Conservation (phyloP, 306 rosid genomes). For the Acmispon strigosus region DNA sequence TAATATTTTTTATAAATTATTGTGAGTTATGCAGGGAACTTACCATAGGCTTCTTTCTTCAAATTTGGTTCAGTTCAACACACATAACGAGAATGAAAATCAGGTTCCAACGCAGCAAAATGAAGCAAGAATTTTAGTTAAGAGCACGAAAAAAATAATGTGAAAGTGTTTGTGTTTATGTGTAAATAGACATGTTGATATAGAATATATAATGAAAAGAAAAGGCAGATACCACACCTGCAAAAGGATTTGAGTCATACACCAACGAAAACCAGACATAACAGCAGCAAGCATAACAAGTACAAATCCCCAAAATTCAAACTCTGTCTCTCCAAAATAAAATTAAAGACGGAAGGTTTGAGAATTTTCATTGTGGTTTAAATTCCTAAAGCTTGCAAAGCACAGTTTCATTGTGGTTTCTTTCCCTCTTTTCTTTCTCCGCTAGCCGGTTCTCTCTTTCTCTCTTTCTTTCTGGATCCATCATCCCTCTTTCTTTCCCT, state of each 20-base stretch:
- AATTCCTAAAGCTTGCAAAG: not conserved
- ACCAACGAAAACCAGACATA: constrained; percentile 98
- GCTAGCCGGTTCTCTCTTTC: too few species aligned
- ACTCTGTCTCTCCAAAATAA: constrained; percentile 60
- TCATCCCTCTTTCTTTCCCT: too few species aligned
- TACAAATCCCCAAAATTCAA: constrained; percentile 75
- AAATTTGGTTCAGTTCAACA: constrained; percentile 32
- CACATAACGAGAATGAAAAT: constrained; percentile 27
- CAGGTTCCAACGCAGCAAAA: constrained; percentile 41
- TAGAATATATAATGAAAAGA: not conserved
- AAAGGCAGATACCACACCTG: constrained; percentile 52
- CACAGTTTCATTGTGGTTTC: too few species aligned
- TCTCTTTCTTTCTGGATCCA: too few species aligned
- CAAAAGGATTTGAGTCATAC: constrained; percentile 94
- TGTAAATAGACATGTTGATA: not conserved
- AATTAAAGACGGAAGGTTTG: constrained; percentile 14
- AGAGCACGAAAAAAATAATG: not conserved
- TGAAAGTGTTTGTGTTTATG: not conserved
- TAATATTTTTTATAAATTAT: not conserved
- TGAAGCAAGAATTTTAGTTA: constrained; percentile 21
- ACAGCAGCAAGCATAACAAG: constrained; percentile 99
- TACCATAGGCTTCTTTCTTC: constrained; percentile 93
- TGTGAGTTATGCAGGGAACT: constrained; percentile 30
- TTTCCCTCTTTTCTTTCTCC: too few species aligned
- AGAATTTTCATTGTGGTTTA: not conserved